phyloP scores from a whole-genome alignment of 1,284 basidiomycete genomes.

The Anthracocystis setariae region DNA sequence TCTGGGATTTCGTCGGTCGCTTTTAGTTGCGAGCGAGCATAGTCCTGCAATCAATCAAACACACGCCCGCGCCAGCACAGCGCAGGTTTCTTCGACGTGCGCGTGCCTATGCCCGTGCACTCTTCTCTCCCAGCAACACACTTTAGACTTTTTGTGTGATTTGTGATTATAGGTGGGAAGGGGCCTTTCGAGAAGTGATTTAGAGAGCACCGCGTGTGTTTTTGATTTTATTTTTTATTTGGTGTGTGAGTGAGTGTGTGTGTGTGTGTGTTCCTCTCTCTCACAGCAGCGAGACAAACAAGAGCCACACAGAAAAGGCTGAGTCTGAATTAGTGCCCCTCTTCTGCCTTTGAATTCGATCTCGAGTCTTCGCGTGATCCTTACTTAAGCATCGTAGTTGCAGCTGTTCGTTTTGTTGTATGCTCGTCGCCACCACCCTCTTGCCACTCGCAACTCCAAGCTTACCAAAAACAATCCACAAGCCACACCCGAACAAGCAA shows the following conservation, averaged over 20 bases:
- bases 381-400: neutral
- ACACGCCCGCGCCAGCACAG: constrained; percentile 3
- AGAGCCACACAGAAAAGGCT: constrained; percentile 1
- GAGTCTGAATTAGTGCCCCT: constrained; percentile 12
- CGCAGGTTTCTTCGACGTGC: neutral
- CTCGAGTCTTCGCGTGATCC: constrained; percentile 1
- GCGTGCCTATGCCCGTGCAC: constrained; percentile 1
- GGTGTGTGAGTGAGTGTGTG: neutral
- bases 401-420: too few species aligned
- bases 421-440: too few species aligned
- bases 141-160: constrained; percentile 1
- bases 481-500: neutral
- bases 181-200: neutral
- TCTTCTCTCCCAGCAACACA: neutral
- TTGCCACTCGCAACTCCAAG: too few species aligned
- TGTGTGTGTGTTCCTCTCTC: neutral
- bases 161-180: neutral
- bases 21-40: too few species aligned
- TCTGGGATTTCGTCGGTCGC: neutral
- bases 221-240: too few species aligned
- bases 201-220: too few species aligned
- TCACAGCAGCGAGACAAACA: neutral
- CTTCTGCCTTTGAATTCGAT: neutral
- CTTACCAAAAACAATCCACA: too few species aligned
- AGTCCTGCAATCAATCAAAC: constrained; percentile 2